Conservation (phyloP, 495 filamentous ascomycete genomes). For the Entonaema liquescens region DNA sequence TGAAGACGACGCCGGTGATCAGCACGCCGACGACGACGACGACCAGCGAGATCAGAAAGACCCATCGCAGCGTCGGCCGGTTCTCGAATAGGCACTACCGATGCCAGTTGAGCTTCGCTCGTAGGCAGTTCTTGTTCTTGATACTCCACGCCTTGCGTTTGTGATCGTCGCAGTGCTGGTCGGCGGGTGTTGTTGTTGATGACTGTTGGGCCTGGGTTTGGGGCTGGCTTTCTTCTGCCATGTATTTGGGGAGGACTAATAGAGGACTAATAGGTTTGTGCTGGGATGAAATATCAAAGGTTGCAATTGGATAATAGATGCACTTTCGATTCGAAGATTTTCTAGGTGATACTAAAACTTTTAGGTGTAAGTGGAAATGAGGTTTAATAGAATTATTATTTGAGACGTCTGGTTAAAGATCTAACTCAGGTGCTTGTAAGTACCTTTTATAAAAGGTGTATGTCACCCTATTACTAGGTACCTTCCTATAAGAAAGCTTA, state of each 20-base stretch:
- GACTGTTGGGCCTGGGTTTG: not conserved
- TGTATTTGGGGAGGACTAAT: not conserved
- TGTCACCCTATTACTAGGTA: no score
- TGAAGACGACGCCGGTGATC: constrained; percentile 35
- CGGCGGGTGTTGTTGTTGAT: not conserved
- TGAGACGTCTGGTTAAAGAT: not conserved
- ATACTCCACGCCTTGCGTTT: constrained; percentile 14
- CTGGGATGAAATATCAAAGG: not conserved
- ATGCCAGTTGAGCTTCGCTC: constrained; percentile 32
- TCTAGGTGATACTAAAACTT: not conserved
- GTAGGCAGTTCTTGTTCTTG: constrained; percentile 6
- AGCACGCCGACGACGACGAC: constrained; percentile 32
- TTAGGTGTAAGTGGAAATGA: not conserved
- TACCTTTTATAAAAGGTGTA: no score
- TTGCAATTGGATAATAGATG: not conserved
- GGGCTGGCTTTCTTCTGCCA: constrained; percentile 1
- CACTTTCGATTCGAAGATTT: not conserved
- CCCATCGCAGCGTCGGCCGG: constrained; percentile 38
- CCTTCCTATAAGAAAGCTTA: not conserved
- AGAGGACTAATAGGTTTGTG: not conserved
- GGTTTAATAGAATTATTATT: not conserved
- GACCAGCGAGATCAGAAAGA: constrained; percentile 33
- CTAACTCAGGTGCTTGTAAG: not conserved
- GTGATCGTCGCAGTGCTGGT: constrained; percentile 31
- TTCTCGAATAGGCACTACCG: constrained; percentile 34